A percentile compares a stretch with the other conserved stretches of the same genome.
These are phyloP conservation scores for Chalciporus chontae DNA, from an alignment of 768 basidiomycete genomes.

Conservation along the genomic window DNA sequence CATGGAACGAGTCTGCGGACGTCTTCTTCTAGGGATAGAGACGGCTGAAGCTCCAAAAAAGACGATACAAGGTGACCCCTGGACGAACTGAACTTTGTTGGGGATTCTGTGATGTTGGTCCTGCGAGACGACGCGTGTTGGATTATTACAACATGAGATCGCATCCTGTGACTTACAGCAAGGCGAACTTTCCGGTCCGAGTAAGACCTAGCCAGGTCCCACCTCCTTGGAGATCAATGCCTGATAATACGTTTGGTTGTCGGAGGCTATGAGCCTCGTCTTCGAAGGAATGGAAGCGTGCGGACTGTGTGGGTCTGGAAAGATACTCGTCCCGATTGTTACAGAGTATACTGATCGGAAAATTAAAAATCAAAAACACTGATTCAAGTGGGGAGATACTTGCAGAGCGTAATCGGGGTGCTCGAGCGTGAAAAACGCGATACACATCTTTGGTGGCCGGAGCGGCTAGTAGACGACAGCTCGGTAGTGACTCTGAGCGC, in stretches of 20 bases:
- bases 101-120: slow-evolving; percentile 82
- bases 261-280: slow-evolving; percentile 14
- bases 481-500: neutral
- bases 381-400: slow-evolving; percentile 14
- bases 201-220: slow-evolving; percentile 83
- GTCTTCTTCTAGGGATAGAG: slow-evolving; percentile 46
- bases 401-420: slow-evolving; percentile 79
- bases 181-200: slow-evolving; percentile 60
- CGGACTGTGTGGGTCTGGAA: slow-evolving; percentile 59
- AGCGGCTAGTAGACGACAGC: neutral
- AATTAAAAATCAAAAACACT: slow-evolving; percentile 2
- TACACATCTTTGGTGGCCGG: slow-evolving; percentile 53
- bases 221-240: slow-evolving; percentile 67
- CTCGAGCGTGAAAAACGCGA: slow-evolving; percentile 73
- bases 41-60: slow-evolving; percentile 57
- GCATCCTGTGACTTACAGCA: slow-evolving; percentile 52
- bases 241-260: slow-evolving; percentile 55
- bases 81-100: slow-evolving; percentile 47
- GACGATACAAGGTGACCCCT: slow-evolving; percentile 66
- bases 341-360: slow-evolving; percentile 54
- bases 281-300: slow-evolving; percentile 67
- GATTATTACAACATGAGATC: neutral
- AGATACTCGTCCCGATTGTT: slow-evolving; percentile 78
- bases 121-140: slow-evolving; percentile 36
- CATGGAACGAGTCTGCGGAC: slow-evolving; percentile 43